These are phyloP conservation scores for Xanthoconium stramineum DNA, from an alignment of 768 basidiomycete genomes.

Conservation along the genomic window DNA sequence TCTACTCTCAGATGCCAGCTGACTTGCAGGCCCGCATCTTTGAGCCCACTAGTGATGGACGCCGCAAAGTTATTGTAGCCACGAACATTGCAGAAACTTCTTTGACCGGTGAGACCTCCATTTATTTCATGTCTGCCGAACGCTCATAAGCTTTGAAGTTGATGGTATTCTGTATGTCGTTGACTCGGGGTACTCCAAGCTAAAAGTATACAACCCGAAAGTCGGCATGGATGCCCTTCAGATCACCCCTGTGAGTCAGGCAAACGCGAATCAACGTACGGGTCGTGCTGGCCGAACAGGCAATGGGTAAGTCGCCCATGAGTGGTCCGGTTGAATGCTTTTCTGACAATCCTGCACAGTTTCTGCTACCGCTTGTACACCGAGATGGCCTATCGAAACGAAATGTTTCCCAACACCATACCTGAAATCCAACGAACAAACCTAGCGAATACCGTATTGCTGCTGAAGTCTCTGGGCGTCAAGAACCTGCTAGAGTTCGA, in stretches of 20 bases:
- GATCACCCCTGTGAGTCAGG: slow-evolving; percentile 98
- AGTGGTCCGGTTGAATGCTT: not conserved
- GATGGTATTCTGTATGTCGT: slow-evolving; percentile 98
- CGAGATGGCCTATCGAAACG: slow-evolving; percentile 94
- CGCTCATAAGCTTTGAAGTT: slow-evolving; percentile 45
- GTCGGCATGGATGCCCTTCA: slow-evolving; percentile 99
- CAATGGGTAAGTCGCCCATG: slow-evolving; percentile 62
- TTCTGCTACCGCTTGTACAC: slow-evolving; percentile 97
- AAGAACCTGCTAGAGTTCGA: slow-evolving; percentile 98
- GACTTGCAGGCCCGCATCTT: slow-evolving; percentile 99
- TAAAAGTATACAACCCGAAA: slow-evolving; percentile 98
- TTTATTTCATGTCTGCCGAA: not conserved
- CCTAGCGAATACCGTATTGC: slow-evolving; percentile 90
- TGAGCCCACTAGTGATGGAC: slow-evolving; percentile 87
- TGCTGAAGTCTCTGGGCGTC: slow-evolving; percentile 94
- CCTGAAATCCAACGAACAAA: slow-evolving; percentile 99
- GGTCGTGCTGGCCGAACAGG: slow-evolving; percentile 97
- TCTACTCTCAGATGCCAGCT: slow-evolving; percentile 99
- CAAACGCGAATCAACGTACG: slow-evolving; percentile 94
- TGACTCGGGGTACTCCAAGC: slow-evolving; percentile 93
- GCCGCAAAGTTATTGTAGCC: slow-evolving; percentile 95
- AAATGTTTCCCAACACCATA: slow-evolving; percentile 92
- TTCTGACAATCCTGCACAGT: slow-evolving; percentile 37
- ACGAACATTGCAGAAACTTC: slow-evolving; percentile 99
- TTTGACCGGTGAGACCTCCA: slow-evolving; percentile 63